Evolutionary conservation across 1,284 basidiomycete species (phyloP).

Genomic region (Cryptococcus floricola): DNA sequence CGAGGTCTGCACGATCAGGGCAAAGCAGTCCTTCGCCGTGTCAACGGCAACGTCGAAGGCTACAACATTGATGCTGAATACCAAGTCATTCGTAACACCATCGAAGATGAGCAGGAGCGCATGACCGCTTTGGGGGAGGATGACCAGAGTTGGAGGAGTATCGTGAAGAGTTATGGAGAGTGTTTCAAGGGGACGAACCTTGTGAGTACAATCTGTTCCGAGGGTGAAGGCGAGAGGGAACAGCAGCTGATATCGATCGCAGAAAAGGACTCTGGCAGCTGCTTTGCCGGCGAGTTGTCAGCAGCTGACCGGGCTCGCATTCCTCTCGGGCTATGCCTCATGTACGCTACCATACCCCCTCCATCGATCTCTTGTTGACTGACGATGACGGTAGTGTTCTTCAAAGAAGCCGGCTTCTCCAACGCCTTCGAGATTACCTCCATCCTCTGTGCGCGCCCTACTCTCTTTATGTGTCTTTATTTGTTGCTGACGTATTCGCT

Average conservation of each 20-base stretch:
- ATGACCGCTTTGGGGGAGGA: conserved; percentile 6
- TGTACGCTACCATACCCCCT: neutral
- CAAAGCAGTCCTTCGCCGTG: conserved; percentile 7
- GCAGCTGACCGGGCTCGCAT: conserved; percentile 21
- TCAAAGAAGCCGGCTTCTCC: conserved; percentile 18
- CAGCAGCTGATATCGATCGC: neutral
- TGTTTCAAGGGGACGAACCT: conserved; percentile 15
- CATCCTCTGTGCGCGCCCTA: conserved; percentile 10
- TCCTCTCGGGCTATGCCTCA: conserved; percentile 18
- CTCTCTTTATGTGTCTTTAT: neutral
- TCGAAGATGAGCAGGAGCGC: conserved; percentile 13
- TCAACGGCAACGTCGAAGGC: conserved; percentile 18
- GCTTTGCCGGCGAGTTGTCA: conserved; percentile 14
- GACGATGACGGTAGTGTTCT: conserved; percentile 12
- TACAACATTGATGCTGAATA: conserved; percentile 24
- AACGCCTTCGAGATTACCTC: conserved; percentile 22
- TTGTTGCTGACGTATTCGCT: neutral
- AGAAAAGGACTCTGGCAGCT: conserved; percentile 17
- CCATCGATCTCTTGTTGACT: neutral
- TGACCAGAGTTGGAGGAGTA: conserved; percentile 7
- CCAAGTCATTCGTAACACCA: conserved; percentile 18
- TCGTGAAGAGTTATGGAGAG: conserved; percentile 12
- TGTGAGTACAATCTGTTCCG: neutral
- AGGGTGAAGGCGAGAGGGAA: neutral
- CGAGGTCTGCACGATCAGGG: conserved; percentile 18